phyloP scores from a whole-genome alignment of 345 rosid species.

The Linum lewisii region DNA sequence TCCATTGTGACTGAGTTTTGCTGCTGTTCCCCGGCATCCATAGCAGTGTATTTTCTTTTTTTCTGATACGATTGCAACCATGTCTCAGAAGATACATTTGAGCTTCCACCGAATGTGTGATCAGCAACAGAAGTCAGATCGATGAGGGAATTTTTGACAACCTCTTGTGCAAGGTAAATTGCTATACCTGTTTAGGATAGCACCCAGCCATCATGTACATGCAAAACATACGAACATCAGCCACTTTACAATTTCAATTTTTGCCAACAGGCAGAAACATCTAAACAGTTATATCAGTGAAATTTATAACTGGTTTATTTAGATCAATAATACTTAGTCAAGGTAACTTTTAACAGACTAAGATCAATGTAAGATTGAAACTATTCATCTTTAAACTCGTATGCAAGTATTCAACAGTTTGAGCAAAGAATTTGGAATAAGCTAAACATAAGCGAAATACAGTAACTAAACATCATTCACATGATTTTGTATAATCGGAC shows the following conservation, averaged over 20 bases:
- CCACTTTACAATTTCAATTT: no score
- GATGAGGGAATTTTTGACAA: constrained; percentile 37
- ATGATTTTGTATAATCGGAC: not conserved
- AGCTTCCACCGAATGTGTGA: constrained; percentile 25
- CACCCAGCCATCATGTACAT: no score
- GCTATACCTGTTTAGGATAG: constrained; percentile 83
- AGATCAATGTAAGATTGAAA: no score
- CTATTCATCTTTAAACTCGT: no score
- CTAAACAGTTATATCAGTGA: no score
- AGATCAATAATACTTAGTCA: no score
- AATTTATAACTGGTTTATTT: no score
- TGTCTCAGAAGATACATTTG: constrained; percentile 20
- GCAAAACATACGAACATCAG: not conserved
- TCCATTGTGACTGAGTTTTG: constrained; percentile 28
- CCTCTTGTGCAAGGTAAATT: constrained; percentile 52
- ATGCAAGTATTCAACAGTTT: no score
- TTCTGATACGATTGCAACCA: constrained; percentile 26
- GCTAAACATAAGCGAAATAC: no score
- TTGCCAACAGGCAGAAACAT: no score
- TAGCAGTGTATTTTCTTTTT: constrained; percentile 52
- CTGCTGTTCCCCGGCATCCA: constrained; percentile 29
- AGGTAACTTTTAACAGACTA: no score
- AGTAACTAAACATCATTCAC: not conserved
- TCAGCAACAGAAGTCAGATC: constrained; percentile 37
- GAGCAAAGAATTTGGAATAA: constrained; percentile 7